Evolutionary conservation across 2,329 filamentous ascomycete species (phyloP), one percentile per base, ranked within the genome.

Genomic region (Byssoonygena ceratinophila): DNA sequence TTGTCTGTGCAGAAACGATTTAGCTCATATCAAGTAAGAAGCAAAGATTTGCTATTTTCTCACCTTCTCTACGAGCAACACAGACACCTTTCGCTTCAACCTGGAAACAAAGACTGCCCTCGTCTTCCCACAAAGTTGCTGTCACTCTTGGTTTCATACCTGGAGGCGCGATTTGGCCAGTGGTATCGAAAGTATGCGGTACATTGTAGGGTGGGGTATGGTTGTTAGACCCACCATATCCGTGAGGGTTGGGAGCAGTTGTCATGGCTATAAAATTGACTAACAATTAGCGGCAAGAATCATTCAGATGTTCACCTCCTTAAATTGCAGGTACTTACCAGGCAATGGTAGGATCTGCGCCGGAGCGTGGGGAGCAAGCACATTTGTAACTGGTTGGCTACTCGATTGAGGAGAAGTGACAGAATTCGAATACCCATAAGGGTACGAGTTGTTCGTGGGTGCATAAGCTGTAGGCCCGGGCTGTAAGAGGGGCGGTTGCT

Each of bases 61-160:
- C 71, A 92, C 88, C 89, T 80, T 97, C 91, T 66, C 92, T 79
- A 59, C 92, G 81, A 50, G 91, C 91, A 53, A 97, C 92, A 67
- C 92, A 98, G 50, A 98, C 91, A 45, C 91, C 91, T 60, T 92
- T 85, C 2, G 92, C 91, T 69, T 97, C 92, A 1, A 97, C 92
- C 67, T 97, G 92, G 66, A 97, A 98, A 72, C 92, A 98, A 27
- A 97, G 75, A 65, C 89, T 97, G 31, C 92, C 92, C 66, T 98
- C 92, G 60, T 98, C 92, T 74, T 97, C 92, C 92, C 92, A 98
- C 22, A 98, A 70, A 0, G 92, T 98, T 7, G 92, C 92, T 3
- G 92, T 97, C 25, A 98, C 92, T 57, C 91, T 79, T 18, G 92
- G 92, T 74, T 97, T 97, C 81, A 95, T 94, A 27, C 91, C 91